Base-by-base conservation (phyloP, 805 yeast species). In the Starmerella powellii region DNA sequence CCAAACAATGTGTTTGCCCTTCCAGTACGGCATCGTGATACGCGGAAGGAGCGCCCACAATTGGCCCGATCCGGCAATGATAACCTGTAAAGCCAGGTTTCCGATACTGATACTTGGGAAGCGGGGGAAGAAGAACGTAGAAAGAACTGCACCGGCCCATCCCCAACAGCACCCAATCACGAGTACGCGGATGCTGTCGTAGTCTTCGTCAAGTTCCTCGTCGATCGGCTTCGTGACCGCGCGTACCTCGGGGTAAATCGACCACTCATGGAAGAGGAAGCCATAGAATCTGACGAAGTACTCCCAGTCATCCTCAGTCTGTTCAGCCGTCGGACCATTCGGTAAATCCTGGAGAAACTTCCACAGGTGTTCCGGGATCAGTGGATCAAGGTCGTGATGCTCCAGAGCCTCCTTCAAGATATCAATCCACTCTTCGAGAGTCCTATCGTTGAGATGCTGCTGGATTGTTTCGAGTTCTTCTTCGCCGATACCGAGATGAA, bases 221-320 rank as follows among this genome's bases (percentile, higher is more conserved):
- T 73, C 79, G 32, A 54, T 61, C 1, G 77, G 71, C 27, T 68
- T 70, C 3, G 72, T 68, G 23, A 74, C 71, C 6, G 79, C 69
- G 20, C 80, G 59, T n/a, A 76, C 76, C 53, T 76, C 80, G 2
- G 79, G 76, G 48, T 74, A 74, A 2, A 78, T 76, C 1, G 78
- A 73, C 56, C 68, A 70, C 45, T 54, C 59, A 31, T 47, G 43
- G 31, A 61, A 59, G 30, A 71, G 51, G 17, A 64, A 67, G 2
- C 74, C 75, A 44, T 69, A 67, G 23, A 66, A 54, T 38, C 58
- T 60, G 28, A 44, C 41, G 3, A 12, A 29, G 3, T n/a, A 2
- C 27, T 41, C 40, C 44, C 47, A 37, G 6, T 34, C 38, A 3
- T 62, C 61, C 6, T 28, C 37, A 19, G 29, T 21, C 34, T 41